Evolutionary conservation across 305 asterid genomes (phyloP).

Genomic region (Coffea humblotiana): DNA sequence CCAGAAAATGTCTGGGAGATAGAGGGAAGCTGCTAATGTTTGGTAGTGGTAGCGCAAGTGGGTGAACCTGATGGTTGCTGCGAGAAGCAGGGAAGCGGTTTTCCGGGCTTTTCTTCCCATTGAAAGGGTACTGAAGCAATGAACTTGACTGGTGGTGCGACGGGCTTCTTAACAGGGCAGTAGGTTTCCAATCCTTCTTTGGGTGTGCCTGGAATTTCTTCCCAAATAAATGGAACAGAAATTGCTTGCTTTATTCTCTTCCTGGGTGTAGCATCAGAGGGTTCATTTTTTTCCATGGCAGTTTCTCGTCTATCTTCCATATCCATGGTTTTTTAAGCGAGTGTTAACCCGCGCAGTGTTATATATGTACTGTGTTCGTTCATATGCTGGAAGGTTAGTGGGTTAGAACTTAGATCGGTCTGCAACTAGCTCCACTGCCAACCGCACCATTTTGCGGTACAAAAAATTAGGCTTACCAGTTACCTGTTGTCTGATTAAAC

Average conservation of each 20-base stretch:
- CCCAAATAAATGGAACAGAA: constrained; percentile 82
- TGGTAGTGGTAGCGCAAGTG: constrained; percentile 12
- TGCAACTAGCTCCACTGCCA: constrained; percentile 50
- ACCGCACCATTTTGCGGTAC: constrained; percentile 39
- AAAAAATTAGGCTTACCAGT: constrained; percentile 61
- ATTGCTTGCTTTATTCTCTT: constrained; percentile 59
- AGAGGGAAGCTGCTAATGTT: constrained; percentile 27
- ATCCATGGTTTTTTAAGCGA: not conserved
- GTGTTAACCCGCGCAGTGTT: not conserved
- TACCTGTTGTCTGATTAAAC: not conserved
- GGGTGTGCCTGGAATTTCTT: constrained; percentile 78
- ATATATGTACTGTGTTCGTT: not conserved
- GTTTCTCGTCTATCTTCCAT: not conserved
- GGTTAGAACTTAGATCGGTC: constrained; percentile 43
- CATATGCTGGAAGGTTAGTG: constrained; percentile 29
- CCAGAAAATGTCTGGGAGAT: constrained; percentile 29
- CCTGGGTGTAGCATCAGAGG: constrained; percentile 33
- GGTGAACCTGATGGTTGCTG: constrained; percentile 15
- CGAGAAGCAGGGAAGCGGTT: constrained; percentile 50
- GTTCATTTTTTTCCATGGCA: constrained; percentile 47
- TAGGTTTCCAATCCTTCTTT: constrained; percentile 66
- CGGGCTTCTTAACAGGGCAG: constrained; percentile 23
- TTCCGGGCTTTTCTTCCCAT: constrained; percentile 96
- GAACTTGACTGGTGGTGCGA: constrained; percentile 45
- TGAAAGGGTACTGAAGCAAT: constrained; percentile 71